Percentiles rank a stretch among this genome's conserved stretches.
Evolutionary conservation across 1,284 basidiomycete genomes (phyloP).

Genomic region (Ceratobasidium sp.): DNA sequence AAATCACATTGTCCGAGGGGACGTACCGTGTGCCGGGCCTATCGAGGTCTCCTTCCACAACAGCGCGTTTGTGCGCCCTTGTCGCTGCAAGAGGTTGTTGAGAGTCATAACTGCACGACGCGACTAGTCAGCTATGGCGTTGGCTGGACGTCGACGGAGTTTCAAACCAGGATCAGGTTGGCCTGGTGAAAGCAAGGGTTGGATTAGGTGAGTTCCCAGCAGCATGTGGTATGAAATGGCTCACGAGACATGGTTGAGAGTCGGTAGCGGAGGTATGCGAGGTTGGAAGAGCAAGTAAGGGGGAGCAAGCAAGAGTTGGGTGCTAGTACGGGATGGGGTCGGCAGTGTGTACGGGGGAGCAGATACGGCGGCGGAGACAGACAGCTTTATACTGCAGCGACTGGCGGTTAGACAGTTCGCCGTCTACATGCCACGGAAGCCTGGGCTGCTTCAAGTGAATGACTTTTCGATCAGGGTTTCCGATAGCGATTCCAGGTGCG

Average conservation of each 20-base stretch:
- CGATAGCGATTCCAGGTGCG: slow-evolving; percentile 26
- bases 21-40: slow-evolving; percentile 40
- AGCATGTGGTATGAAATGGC: not conserved
- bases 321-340: not conserved
- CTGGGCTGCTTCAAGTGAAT: slow-evolving; percentile 42
- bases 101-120: slow-evolving; percentile 39
- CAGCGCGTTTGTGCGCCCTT: slow-evolving; percentile 39
- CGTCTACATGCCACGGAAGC: slow-evolving; percentile 17
- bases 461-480: slow-evolving; percentile 43
- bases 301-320: not conserved
- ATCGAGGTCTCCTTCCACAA: slow-evolving; percentile 36
- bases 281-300: not conserved
- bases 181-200: slow-evolving; percentile 29
- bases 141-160: not conserved
- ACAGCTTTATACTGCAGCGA: slow-evolving; percentile 23
- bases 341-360: slow-evolving; percentile 29
- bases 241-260: slow-evolving; percentile 41
- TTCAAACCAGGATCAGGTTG: slow-evolving; percentile 45
- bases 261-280: not conserved
- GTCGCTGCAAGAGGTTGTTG: slow-evolving; percentile 39
- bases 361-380: slow-evolving; percentile 37
- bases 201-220: slow-evolving; percentile 7
- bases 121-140: slow-evolving; percentile 15
- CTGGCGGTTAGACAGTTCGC: slow-evolving; percentile 24
- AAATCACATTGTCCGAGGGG: not conserved